phyloP scores from a whole-genome alignment of 352 stramenopile genomes.

The Globisporangium sylvaticum region DNA sequence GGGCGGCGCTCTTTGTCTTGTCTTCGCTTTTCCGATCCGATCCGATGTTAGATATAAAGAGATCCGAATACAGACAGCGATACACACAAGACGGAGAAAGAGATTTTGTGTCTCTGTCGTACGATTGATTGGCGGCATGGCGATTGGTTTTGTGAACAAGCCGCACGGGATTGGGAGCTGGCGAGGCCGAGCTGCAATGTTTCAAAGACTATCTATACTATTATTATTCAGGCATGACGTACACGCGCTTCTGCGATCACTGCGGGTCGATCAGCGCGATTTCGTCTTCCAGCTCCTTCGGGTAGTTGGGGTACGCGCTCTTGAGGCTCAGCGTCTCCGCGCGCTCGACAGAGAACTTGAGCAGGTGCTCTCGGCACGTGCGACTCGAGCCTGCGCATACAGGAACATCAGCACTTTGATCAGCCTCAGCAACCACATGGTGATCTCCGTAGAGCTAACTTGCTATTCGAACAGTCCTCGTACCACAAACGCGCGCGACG shows the following conservation, averaged over 20 bases:
- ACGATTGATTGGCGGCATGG: background rate
- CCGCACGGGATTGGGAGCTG: background rate
- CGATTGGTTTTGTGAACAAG: background rate
- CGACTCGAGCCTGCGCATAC: conserved; percentile 39
- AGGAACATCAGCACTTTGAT: background rate
- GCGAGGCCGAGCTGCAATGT: background rate
- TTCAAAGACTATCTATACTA: background rate
- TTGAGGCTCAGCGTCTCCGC: conserved; percentile 37
- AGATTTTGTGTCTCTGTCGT: no score
- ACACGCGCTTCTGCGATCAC: conserved; percentile 3
- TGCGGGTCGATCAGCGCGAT: conserved; percentile 52
- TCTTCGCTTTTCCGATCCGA: background rate
- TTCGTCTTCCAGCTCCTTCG: conserved; percentile 39
- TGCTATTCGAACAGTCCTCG: conserved; percentile 7
- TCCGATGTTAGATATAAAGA: conserved; percentile 12
- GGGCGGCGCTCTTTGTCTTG: background rate
- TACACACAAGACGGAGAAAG: background rate
- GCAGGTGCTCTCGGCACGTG: conserved; percentile 43
- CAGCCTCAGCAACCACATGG: background rate
- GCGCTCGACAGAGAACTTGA: conserved; percentile 50
- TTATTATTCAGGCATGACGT: background rate
- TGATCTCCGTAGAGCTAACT: background rate
- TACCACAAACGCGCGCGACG: conserved; percentile 67
- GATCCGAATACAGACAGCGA: conserved; percentile 2
- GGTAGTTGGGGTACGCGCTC: conserved; percentile 33